These are phyloP conservation scores for Proliferodiscus dingleyae DNA, from an alignment of 2,329 filamentous ascomycete species.

Conservation along the genomic window DNA sequence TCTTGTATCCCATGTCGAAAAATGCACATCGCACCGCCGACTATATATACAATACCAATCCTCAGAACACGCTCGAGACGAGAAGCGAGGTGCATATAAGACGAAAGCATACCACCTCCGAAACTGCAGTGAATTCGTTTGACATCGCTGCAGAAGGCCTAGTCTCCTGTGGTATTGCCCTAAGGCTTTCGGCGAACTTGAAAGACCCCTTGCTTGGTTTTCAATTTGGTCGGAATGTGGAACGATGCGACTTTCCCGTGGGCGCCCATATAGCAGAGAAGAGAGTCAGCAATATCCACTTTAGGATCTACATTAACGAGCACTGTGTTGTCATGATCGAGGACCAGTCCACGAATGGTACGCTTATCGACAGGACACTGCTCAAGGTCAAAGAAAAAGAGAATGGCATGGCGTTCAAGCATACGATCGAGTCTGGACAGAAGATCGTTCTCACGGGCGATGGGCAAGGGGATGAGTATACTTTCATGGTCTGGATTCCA, in stretches of 20 bases:
- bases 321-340: slow-evolving; percentile 85
- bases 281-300: slow-evolving; percentile 90
- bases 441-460: slow-evolving; percentile 30
- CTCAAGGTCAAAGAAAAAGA: slow-evolving; percentile 50
- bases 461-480: slow-evolving; percentile 53
- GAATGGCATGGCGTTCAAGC: slow-evolving; percentile 35
- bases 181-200: slow-evolving; percentile 70
- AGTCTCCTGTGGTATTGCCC: slow-evolving; percentile 58
- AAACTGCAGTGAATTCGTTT: slow-evolving; percentile 11
- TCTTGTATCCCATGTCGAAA: slow-evolving; percentile 74
- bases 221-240: slow-evolving; percentile 73
- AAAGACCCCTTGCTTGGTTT: slow-evolving; percentile 71
- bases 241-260: slow-evolving; percentile 67
- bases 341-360: slow-evolving; percentile 94
- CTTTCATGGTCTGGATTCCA: slow-evolving; percentile 81
- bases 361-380: slow-evolving; percentile 70
- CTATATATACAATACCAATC: slow-evolving; percentile 44
- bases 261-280: slow-evolving; percentile 61
- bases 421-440: slow-evolving; percentile 30
- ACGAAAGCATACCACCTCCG: slow-evolving; percentile 16
- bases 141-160: slow-evolving; percentile 19
- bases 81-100: slow-evolving; percentile 35
- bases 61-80: slow-evolving; percentile 56
- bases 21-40: slow-evolving; percentile 63
- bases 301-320: slow-evolving; percentile 86